Conservation (phyloP, 2,329 filamentous ascomycete genomes). For the Dissoconium aciculare region DNA sequence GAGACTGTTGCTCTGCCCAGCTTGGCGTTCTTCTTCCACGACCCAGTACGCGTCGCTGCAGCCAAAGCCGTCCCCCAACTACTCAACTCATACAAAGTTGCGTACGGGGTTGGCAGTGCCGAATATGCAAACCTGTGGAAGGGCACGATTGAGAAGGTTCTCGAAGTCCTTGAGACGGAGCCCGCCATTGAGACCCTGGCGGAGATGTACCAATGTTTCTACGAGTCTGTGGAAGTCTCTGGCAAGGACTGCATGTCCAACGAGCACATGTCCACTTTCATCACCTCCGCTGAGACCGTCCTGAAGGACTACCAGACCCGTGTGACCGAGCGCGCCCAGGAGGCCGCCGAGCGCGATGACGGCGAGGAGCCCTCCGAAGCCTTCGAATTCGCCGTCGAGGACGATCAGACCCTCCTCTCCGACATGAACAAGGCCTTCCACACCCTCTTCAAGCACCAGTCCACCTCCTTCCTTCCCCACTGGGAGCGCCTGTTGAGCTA, state of each 20-base stretch:
- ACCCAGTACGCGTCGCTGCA: slow-evolving; percentile 86
- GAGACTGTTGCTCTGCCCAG: slow-evolving; percentile 90
- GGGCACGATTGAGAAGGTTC: slow-evolving; percentile 71
- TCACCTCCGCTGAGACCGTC: slow-evolving; percentile 69
- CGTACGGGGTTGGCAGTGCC: slow-evolving; percentile 64
- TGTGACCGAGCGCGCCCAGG: slow-evolving; percentile 68
- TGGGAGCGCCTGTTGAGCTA: slow-evolving; percentile 79
- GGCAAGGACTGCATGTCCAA: slow-evolving; percentile 67
- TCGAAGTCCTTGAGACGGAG: slow-evolving; percentile 86
- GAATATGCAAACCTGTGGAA: slow-evolving; percentile 74
- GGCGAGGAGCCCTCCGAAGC: slow-evolving; percentile 65
- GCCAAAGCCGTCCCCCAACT: slow-evolving; percentile 90
- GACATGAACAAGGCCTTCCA: slow-evolving; percentile 99
- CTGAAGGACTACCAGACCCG: slow-evolving; percentile 87
- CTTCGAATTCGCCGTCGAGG: slow-evolving; percentile 78
- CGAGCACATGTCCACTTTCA: slow-evolving; percentile 73
- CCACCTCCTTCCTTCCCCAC: slow-evolving; percentile 63
- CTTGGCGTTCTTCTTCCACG: slow-evolving; percentile 97
- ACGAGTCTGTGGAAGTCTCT: slow-evolving; percentile 89
- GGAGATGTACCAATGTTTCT: slow-evolving; percentile 99
- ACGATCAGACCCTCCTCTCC: slow-evolving; percentile 88
- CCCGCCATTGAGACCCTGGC: slow-evolving; percentile 91
- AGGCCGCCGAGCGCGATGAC: slow-evolving; percentile 67
- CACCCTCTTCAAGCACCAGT: slow-evolving; percentile 95
- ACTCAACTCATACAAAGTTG: slow-evolving; percentile 84